Evolutionary conservation across 108 stramenopile species (phyloP).

Genomic region (Discostella pseudostelligera): DNA sequence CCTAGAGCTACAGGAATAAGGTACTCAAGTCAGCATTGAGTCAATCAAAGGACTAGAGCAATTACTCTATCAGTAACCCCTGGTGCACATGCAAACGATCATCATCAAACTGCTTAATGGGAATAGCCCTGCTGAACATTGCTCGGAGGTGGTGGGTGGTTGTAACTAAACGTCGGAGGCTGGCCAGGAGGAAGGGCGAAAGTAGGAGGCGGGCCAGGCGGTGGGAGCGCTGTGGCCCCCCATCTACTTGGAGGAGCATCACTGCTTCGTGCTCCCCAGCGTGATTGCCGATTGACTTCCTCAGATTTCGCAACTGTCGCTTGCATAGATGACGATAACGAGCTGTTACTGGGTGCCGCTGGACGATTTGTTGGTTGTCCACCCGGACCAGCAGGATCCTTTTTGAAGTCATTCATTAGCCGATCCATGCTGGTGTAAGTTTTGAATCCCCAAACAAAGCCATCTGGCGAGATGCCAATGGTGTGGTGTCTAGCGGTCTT

Average conservation of each 20-base stretch:
- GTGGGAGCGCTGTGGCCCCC: slow-evolving; percentile 21
- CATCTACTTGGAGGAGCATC: slow-evolving; percentile 20
- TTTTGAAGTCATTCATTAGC: slow-evolving; percentile 85
- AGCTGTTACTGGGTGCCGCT: slow-evolving; percentile 10
- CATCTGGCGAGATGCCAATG: slow-evolving; percentile 80
- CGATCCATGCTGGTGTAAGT: slow-evolving; percentile 60
- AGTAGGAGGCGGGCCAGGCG: slow-evolving; percentile 41
- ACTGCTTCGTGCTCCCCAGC: slow-evolving; percentile 36
- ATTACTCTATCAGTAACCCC: too few species aligned
- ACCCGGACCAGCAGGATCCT: slow-evolving; percentile 66
- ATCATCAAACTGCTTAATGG: neutral
- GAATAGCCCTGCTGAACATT: neutral
- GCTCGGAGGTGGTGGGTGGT: slow-evolving; percentile 8
- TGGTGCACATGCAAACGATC: neutral
- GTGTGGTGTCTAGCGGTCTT: slow-evolving; percentile 62
- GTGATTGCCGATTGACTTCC: slow-evolving; percentile 29
- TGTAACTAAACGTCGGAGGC: slow-evolving; percentile 29
- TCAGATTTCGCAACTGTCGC: slow-evolving; percentile 10
- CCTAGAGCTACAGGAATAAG: slow-evolving; percentile 18
- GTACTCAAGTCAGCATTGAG: neutral
- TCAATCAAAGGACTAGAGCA: too few species aligned
- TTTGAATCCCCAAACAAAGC: slow-evolving; percentile 71
- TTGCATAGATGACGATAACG: slow-evolving; percentile 13
- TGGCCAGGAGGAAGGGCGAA: slow-evolving; percentile 40
- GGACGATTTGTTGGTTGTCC: slow-evolving; percentile 16